Percentiles rank a stretch among this genome's conserved stretches.
Conservation (phyloP, 805 yeast species). For the Yamadazyma tumulicola region DNA sequence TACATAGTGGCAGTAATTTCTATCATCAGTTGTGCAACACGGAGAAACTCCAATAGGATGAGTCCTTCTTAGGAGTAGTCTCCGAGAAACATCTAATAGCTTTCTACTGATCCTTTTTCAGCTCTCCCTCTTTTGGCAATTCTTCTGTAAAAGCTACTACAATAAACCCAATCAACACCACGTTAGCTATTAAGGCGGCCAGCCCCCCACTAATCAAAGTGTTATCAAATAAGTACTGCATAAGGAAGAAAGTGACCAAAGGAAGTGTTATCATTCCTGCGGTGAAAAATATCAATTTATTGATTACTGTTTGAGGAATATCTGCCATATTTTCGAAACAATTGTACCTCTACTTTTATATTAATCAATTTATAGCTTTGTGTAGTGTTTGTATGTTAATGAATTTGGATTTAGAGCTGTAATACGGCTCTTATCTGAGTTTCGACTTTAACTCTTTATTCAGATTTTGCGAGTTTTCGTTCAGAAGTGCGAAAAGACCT, state of each 20-base stretch:
- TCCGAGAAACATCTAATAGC: too few relatives aligned
- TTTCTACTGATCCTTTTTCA: constrained; percentile 3
- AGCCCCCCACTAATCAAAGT: constrained; percentile 72
- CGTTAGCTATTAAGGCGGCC: constrained; percentile 75
- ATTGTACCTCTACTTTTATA: too few relatives aligned
- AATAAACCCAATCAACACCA: constrained; percentile 70
- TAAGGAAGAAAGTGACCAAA: constrained; percentile 54
- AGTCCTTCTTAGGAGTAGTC: too few relatives aligned
- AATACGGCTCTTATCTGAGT: too few relatives aligned
- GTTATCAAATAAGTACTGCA: constrained; percentile 47
- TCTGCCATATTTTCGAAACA: constrained; percentile 29
- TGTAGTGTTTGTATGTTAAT: too few relatives aligned
- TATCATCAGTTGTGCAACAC: too few relatives aligned
- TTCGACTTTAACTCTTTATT: too few relatives aligned
- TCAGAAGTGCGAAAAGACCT: neutral
- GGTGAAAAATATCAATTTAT: constrained; percentile 70
- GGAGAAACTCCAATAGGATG: too few relatives aligned
- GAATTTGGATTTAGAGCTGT: too few relatives aligned
- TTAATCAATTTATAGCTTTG: too few relatives aligned
- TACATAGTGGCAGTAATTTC: too few relatives aligned
- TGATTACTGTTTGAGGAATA: constrained; percentile 53
- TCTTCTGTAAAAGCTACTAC: constrained; percentile 74
- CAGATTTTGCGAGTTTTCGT: too few relatives aligned
- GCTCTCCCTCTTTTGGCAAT: constrained; percentile 25
- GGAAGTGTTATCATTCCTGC: constrained; percentile 74